Conservation (phyloP, 2,329 filamentous ascomycete genomes). For the Simplicillium aogashimaense region DNA sequence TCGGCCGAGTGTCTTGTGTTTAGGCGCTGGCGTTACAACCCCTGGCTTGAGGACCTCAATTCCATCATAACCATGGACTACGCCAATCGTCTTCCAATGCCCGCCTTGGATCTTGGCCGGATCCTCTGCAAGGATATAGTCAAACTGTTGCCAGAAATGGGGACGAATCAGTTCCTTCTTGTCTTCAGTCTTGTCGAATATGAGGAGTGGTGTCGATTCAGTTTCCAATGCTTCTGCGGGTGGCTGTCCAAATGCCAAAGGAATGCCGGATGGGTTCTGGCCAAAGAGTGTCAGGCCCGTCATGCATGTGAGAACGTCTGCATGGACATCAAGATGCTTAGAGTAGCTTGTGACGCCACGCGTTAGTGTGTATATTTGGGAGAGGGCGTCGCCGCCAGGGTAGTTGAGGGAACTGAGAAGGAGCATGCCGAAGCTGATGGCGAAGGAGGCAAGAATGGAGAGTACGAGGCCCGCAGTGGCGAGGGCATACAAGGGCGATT, state of each 20-base stretch:
- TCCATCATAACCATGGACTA: conserved; percentile 48
- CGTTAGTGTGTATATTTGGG: conserved; percentile 32
- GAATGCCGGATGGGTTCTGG: conserved; percentile 30
- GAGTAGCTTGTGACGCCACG: conserved; percentile 11
- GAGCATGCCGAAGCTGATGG: conserved; percentile 56
- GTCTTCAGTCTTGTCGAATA: conserved; percentile 57
- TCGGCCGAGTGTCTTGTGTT: conserved; percentile 30
- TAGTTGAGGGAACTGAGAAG: conserved; percentile 84
- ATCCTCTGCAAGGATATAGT: conserved; percentile 51
- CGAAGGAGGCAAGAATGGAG: conserved; percentile 51
- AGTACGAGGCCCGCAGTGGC: conserved; percentile 43
- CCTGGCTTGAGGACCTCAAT: conserved; percentile 47
- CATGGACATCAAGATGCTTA: conserved; percentile 37
- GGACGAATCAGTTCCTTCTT: conserved; percentile 29
- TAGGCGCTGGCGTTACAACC: neutral
- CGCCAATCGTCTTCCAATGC: conserved; percentile 45
- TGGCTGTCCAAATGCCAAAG: conserved; percentile 19
- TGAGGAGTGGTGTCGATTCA: conserved; percentile 15
- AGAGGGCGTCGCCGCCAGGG: conserved; percentile 75
- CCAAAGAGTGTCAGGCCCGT: conserved; percentile 60
- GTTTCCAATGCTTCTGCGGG: conserved; percentile 10
- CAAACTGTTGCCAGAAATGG: conserved; percentile 52
- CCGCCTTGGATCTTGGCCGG: conserved; percentile 33
- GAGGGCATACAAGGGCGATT: conserved; percentile 45
- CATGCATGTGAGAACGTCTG: conserved; percentile 60